A percentile compares a stretch with the other conserved stretches of the same genome.
Conservation (phyloP, 129 eudicot species). For the Glebionis coronaria region DNA sequence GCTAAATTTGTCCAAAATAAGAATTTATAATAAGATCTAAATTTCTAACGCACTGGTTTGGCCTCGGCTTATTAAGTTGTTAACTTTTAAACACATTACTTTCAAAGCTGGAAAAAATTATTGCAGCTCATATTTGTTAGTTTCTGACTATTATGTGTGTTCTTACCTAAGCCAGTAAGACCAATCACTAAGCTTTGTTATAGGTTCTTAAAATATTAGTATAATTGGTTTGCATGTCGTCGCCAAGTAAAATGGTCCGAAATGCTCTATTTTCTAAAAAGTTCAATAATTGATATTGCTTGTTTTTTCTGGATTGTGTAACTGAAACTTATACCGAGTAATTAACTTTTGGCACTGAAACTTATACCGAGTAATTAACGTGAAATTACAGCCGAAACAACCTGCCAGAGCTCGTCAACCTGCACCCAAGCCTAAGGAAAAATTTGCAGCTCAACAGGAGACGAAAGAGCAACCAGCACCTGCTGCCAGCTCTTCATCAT, state of each 20-base stretch:
- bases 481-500: conserved; percentile 38
- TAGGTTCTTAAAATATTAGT: no score
- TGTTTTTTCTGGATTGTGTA: no score
- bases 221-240: not conserved
- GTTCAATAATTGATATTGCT: not conserved
- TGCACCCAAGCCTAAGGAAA: conserved; percentile 34
- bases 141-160: not conserved
- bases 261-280: no score
- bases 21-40: not conserved
- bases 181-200: no score
- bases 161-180: no score
- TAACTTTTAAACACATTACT: not conserved
- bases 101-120: not conserved
- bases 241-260: not conserved
- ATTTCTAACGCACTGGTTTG: not conserved
- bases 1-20: not conserved
- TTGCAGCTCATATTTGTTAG: not conserved
- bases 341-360: not conserved
- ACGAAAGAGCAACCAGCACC: conserved; percentile 43
- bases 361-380: conserved; percentile 3
- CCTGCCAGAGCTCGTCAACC: conserved; percentile 37
- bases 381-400: conserved; percentile 45
- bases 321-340: not conserved
- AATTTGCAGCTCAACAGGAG: conserved; percentile 23
- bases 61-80: not conserved